phyloP scores from a whole-genome alignment of 75 land plant genomes.

The Chamaecyparis obtusa region DNA sequence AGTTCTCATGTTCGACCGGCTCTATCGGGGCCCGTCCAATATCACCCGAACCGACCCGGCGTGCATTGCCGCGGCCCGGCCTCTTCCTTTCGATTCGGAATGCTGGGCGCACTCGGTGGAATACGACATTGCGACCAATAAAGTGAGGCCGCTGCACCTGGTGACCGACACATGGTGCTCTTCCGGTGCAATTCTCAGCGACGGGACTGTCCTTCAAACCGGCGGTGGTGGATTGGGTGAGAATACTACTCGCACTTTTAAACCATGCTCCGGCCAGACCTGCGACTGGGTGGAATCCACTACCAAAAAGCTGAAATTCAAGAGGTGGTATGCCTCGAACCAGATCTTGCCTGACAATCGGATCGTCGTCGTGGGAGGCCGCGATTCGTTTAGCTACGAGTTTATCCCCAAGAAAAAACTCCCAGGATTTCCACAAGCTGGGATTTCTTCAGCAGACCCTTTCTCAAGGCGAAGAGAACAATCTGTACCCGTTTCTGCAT shows the following conservation, averaged over 20 bases:
- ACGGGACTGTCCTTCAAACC: conserved; percentile 67
- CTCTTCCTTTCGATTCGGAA: conserved; percentile 22
- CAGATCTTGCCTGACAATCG: conserved; percentile 60
- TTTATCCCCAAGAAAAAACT: conserved; percentile 21
- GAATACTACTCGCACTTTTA: conserved; percentile 29
- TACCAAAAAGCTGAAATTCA: conserved; percentile 12
- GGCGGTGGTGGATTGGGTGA: conserved; percentile 58
- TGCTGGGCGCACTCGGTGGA: conserved; percentile 76
- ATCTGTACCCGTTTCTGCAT: conserved; percentile 47
- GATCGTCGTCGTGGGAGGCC: conserved; percentile 59
- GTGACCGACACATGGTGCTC: conserved; percentile 81
- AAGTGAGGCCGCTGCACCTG: conserved; percentile 46
- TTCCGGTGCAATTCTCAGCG: conserved; percentile 53
- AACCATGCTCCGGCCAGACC: conserved; percentile 22
- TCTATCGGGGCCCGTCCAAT: conserved; percentile 41
- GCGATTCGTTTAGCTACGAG: conserved; percentile 32
- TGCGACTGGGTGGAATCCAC: conserved; percentile 48
- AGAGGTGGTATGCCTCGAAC: conserved; percentile 40
- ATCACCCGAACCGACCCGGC: conserved; percentile 22
- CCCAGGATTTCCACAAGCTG: not conserved
- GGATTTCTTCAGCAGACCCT: not conserved
- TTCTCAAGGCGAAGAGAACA: conserved; percentile 11
- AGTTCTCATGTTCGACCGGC: conserved; percentile 62
- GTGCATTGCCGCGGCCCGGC: conserved; percentile 17
- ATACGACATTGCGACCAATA: conserved; percentile 28